Conservation (phyloP, 306 rosid genomes). For the Sindora glabra region DNA sequence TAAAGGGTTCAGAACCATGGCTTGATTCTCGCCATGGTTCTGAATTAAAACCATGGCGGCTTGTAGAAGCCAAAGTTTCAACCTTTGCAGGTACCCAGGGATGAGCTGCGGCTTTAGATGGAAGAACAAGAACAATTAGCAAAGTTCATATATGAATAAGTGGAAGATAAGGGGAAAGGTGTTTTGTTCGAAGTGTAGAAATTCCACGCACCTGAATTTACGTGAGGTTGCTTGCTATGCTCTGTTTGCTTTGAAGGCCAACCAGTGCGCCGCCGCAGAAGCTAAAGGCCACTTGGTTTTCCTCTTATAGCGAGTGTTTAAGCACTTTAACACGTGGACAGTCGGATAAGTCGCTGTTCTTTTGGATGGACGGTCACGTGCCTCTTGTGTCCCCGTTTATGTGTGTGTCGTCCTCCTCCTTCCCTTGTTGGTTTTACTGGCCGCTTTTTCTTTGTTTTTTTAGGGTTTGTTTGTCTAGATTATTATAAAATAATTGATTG, state of each 20-base stretch:
- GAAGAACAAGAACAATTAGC: neutral
- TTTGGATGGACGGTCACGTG: slow-evolving; percentile 41
- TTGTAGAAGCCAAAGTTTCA: neutral
- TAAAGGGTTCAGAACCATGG: slow-evolving; percentile 21
- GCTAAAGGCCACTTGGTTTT: neutral
- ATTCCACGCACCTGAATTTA: slow-evolving; percentile 18
- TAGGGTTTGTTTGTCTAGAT: too few species aligned
- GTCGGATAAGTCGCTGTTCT: slow-evolving; percentile 6
- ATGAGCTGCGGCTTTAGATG: neutral
- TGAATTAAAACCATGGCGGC: slow-evolving; percentile 17
- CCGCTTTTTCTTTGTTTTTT: too few species aligned
- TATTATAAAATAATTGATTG: too few species aligned
- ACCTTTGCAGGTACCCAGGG: neutral
- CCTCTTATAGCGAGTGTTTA: neutral
- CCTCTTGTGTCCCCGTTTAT: slow-evolving; percentile 19
- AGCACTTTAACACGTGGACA: slow-evolving; percentile 25
- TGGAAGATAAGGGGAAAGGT: neutral
- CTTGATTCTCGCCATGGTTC: neutral
- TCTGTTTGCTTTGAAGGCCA: slow-evolving; percentile 20
- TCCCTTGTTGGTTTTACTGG: neutral
- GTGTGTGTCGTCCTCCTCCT: neutral
- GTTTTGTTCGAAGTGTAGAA: neutral
- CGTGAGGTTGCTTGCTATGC: slow-evolving; percentile 10
- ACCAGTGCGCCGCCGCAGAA: slow-evolving; percentile 38
- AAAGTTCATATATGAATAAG: neutral